A percentile compares a stretch with the other conserved stretches of the same genome.
Conservation (phyloP, 129 eudicot genomes). For the Pittosporum tobira region DNA sequence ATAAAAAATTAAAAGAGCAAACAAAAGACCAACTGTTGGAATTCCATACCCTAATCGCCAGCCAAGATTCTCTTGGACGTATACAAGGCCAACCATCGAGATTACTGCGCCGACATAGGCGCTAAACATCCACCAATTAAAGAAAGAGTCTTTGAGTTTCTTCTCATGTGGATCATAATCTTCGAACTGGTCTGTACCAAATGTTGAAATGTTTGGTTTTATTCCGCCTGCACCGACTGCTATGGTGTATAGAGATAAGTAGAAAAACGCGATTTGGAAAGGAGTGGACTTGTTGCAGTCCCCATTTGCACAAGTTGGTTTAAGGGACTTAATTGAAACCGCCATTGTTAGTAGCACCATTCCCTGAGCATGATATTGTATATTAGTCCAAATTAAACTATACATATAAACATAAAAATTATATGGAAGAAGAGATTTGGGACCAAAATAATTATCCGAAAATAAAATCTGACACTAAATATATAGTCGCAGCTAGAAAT, state of each 20-base stretch:
- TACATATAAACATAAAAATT: no score
- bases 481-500: no score
- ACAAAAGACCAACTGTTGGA: constrained; percentile 59
- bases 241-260: constrained; percentile 59
- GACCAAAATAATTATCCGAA: no score
- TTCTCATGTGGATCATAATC: constrained; percentile 68
- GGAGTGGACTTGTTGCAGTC: constrained; percentile 59
- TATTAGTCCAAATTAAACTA: background rate
- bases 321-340: constrained; percentile 58
- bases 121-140: constrained; percentile 95
- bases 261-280: constrained; percentile 61
- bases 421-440: no score
- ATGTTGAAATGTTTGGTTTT: constrained; percentile 84
- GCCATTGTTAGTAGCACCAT: constrained; percentile 71
- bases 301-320: constrained; percentile 58
- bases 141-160: constrained; percentile 58
- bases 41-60: constrained; percentile 89
- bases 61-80: constrained; percentile 80
- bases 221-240: constrained; percentile 89
- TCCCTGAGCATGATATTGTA: constrained; percentile 32
- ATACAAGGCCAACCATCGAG: constrained; percentile 69
- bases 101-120: constrained; percentile 54
- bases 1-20: constrained; percentile 58
- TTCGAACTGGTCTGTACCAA: constrained; percentile 92
- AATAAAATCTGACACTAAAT: no score